A percentile compares a stretch with the other conserved stretches of the same genome.
These are phyloP conservation scores for maize (Zea mays) DNA, from an alignment of 176 grass and related monocot species.

Conservation along the genomic window DNA sequence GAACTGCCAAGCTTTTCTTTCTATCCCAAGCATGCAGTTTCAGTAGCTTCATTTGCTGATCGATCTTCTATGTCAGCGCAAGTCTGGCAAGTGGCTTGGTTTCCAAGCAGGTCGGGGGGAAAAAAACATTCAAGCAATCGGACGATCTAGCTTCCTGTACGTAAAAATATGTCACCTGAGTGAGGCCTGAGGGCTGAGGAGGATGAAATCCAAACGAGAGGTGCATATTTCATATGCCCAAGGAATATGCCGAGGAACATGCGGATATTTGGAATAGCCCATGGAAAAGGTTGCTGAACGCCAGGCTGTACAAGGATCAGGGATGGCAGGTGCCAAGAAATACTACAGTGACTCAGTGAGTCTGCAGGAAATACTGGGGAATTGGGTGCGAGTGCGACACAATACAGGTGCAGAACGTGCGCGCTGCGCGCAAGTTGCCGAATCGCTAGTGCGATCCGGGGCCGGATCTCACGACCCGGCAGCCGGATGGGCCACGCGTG, in stretches of 20 bases:
- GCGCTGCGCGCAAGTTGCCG: background rate
- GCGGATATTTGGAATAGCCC: background rate
- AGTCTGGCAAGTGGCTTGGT: background rate
- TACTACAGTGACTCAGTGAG: background rate
- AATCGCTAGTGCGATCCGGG: background rate
- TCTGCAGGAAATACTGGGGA: background rate
- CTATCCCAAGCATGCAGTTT: background rate
- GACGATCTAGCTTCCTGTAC: background rate
- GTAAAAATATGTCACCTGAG: background rate
- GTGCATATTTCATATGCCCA: background rate
- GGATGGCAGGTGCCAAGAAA: background rate
- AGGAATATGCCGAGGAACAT: constrained; percentile 24
- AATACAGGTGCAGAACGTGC: background rate
- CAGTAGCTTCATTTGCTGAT: too few species aligned
- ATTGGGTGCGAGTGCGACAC: too few species aligned
- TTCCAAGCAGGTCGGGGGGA: background rate
- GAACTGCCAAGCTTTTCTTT: background rate
- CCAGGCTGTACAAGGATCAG: background rate
- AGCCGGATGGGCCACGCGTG: background rate
- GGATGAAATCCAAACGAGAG: background rate
- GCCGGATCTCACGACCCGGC: background rate
- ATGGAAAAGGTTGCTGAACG: background rate
- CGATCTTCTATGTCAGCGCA: background rate
- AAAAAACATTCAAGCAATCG: background rate
- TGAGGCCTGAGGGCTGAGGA: too few species aligned